Percentiles rank a stretch among this genome's conserved stretches.
Evolutionary conservation across 2,329 filamentous ascomycete species (phyloP).

Genomic region (Penicillium brasilianum): DNA sequence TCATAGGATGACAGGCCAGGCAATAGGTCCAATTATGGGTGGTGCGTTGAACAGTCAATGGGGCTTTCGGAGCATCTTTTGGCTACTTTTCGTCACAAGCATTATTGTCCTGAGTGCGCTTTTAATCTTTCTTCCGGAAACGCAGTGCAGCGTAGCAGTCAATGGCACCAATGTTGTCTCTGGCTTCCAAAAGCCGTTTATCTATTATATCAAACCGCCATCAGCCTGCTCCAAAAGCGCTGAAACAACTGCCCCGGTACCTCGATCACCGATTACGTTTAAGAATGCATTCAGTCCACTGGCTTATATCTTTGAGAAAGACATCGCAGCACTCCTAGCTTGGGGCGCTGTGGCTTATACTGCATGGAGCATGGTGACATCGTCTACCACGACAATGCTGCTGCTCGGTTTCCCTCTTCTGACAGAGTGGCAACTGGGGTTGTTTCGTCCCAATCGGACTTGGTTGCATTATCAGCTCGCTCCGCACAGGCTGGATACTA

Average conservation of each 20-base stretch:
- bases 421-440: conserved; percentile 6
- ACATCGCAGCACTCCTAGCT: conserved; percentile 5
- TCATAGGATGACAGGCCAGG: conserved; percentile 1
- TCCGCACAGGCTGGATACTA: conserved; percentile 20
- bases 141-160: conserved; percentile 7
- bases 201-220: not conserved
- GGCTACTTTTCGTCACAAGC: not conserved
- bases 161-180: not conserved
- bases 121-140: conserved; percentile 8
- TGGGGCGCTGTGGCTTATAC: conserved; percentile 10
- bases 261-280: not conserved
- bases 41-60: conserved; percentile 1
- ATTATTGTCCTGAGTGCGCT: conserved; percentile 4
- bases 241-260: not conserved
- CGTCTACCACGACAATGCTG: conserved; percentile 8
- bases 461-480: conserved; percentile 17
- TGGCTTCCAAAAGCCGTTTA: conserved; percentile 3
- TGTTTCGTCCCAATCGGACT: conserved; percentile 9
- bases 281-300: not conserved
- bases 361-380: conserved; percentile 12
- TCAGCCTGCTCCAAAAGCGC: not conserved
- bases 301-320: conserved; percentile 5
- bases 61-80: conserved; percentile 9
- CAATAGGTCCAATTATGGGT: conserved; percentile 9
- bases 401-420: conserved; percentile 3